These are phyloP conservation scores for Penicillium thymicola DNA, from an alignment of 2,329 filamentous ascomycete species.

Conservation along the genomic window DNA sequence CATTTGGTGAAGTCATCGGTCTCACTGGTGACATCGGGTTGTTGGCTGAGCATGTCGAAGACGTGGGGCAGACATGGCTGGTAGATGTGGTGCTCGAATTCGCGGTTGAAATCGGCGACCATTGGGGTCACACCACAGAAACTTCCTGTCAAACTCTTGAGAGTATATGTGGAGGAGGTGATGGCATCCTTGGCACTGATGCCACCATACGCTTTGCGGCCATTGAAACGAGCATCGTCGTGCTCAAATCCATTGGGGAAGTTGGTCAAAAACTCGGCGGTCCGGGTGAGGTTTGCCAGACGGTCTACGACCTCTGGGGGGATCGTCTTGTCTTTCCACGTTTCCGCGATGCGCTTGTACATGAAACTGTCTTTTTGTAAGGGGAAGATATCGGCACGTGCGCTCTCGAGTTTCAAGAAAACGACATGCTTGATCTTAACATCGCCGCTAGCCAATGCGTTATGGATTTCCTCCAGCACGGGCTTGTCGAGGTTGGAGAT, in stretches of 20 bases:
- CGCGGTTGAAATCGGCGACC: constrained; percentile 44
- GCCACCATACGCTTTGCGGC: constrained; percentile 36
- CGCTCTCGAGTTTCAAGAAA: constrained; percentile 47
- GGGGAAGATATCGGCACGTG: constrained; percentile 47
- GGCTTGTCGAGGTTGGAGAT: constrained; percentile 39
- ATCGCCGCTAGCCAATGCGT: constrained; percentile 26
- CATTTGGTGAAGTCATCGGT: constrained; percentile 29
- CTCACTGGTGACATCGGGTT: constrained; percentile 20
- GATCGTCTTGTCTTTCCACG: constrained; percentile 35
- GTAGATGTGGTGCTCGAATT: constrained; percentile 44
- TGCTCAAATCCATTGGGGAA: constrained; percentile 26
- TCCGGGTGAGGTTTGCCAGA: constrained; percentile 30
- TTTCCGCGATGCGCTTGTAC: constrained; percentile 35
- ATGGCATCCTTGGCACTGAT: constrained; percentile 43
- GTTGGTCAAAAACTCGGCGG: constrained; percentile 30
- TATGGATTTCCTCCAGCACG: constrained; percentile 22
- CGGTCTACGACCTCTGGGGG: constrained; percentile 29
- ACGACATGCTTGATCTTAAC: constrained; percentile 46
- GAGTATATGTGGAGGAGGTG: constrained; percentile 45
- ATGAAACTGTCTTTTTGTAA: constrained; percentile 41
- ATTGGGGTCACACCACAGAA: constrained; percentile 46
- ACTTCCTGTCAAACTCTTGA: constrained; percentile 45
- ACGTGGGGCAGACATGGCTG: constrained; percentile 46
- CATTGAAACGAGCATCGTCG: constrained; percentile 15
- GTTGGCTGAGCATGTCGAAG: constrained; percentile 25